Base-by-base conservation (phyloP, 768 basidiomycete species). In the Psilocybe azurescens region DNA sequence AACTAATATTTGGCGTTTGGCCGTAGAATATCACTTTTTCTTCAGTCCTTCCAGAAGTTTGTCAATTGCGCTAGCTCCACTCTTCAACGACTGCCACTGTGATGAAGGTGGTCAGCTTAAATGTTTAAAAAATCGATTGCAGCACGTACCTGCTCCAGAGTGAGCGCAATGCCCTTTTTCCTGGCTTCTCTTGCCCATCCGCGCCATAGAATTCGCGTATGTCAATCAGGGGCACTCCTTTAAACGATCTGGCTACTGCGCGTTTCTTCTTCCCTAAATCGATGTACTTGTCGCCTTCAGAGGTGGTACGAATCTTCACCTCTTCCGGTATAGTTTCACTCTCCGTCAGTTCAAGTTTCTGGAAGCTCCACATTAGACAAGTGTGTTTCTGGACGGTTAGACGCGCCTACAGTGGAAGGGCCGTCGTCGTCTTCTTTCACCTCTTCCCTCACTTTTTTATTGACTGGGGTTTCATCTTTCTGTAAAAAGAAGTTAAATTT, bases 81-180 rank as follows among this genome's bases (percentile, higher is more conserved):
- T 71, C 69, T 84, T 88, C 56, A 93, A 74, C 10, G 70, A 67
- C 49, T 87, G 75, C 89, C 89, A 90, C 84, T 90, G 62, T 3
- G 64, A 24, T 3, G 30, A 44, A 56, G 47, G 29, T 44, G 38
- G 24, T 64, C 6, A 59, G 47, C 5, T 16, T 30, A 20, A 3
- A 41, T 38, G 38, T n/a, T 0, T 9, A 50, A 32, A 36, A 38
- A 29, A 16, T 10, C 29, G 18, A 24, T 0, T 3, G 20, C 24
- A 6, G 38, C 13, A 30, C 36, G 41, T 38, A 89, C 89, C 81
- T 91, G 90, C 18, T 93, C 91, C 2, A 76, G 51, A 13, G 77
- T 72, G 29, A 94, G 78, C 0, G 89, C 83, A 55, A 94, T 90
- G 8, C 91, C 93, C 67, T 93, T 94, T 92, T 94, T 0, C 91